Evolutionary conservation across 441 rosid genomes (phyloP).

Genomic region (Dalechampia spathulata): DNA sequence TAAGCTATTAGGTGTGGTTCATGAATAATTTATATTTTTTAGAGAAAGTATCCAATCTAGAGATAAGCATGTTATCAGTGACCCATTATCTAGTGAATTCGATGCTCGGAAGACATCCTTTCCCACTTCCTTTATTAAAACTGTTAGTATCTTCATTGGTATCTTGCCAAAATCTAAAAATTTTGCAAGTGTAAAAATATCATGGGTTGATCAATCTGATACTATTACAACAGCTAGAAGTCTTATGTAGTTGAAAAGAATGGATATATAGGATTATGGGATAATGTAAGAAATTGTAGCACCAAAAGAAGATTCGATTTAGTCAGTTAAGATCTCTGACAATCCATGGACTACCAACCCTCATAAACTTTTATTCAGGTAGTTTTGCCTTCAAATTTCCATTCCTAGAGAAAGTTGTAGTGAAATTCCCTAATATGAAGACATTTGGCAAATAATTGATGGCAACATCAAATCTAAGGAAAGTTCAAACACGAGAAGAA

Average conservation of each 20-base stretch:
- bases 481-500: not conserved
- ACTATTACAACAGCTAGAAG: not conserved
- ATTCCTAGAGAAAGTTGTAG: not conserved
- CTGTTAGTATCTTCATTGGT: not conserved
- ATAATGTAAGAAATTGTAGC: slow-evolving; percentile 4
- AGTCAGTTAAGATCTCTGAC: not conserved
- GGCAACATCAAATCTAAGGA: not conserved
- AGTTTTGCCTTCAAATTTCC: slow-evolving; percentile 13
- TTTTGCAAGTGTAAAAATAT: not conserved
- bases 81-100: not conserved
- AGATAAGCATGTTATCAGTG: not conserved
- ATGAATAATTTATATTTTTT: too few relatives aligned
- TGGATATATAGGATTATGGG: slow-evolving; percentile 2
- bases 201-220: not conserved
- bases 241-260: slow-evolving; percentile 6
- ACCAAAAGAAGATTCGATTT: slow-evolving; percentile 5
- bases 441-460: not conserved
- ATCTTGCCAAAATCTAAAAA: not conserved
- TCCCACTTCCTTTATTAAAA: not conserved
- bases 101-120: too few relatives aligned
- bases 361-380: slow-evolving; percentile 15
- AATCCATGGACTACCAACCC: slow-evolving; percentile 8
- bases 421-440: slow-evolving; percentile 19
- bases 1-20: too few relatives aligned
- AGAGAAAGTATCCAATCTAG: not conserved